Percentiles rank a stretch among this genome's conserved stretches.
These are phyloP conservation scores for Mucor sp. DNA, from an alignment of 371 early-diverging fungal species.

Conservation along the genomic window DNA sequence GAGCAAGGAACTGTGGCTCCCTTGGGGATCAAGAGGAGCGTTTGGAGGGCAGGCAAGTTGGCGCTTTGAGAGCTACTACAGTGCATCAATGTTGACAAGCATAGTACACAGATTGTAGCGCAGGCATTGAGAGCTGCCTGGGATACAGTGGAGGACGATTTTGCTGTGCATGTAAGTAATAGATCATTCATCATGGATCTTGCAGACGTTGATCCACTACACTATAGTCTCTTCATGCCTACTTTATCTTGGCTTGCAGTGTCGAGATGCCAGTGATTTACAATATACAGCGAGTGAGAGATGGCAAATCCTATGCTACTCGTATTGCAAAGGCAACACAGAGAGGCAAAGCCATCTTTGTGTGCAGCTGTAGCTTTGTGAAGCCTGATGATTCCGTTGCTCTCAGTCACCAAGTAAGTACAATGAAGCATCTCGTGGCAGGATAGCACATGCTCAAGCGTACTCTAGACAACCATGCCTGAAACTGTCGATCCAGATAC, in stretches of 20 bases:
- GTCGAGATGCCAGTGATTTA: slow-evolving; percentile 46
- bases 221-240: slow-evolving; percentile 41
- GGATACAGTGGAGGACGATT: slow-evolving; percentile 71
- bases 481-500: slow-evolving; percentile 29
- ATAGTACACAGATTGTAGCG: slow-evolving; percentile 83
- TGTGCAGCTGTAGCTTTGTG: slow-evolving; percentile 42
- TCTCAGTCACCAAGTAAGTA: slow-evolving; percentile 46
- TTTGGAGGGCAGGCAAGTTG: slow-evolving; percentile 65
- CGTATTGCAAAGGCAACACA: slow-evolving; percentile 46
- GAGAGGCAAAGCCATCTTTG: slow-evolving; percentile 43
- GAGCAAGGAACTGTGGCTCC: slow-evolving; percentile 77
- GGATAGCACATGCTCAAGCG: neutral
- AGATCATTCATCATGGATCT: neutral
- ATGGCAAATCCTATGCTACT: slow-evolving; percentile 50
- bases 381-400: slow-evolving; percentile 26
- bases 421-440: neutral
- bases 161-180: slow-evolving; percentile 62
- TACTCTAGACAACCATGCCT: slow-evolving; percentile 32
- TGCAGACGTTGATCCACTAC: neutral
- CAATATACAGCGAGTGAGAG: slow-evolving; percentile 40
- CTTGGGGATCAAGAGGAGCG: slow-evolving; percentile 80
- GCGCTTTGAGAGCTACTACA: too few relatives aligned
- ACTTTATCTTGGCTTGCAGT: slow-evolving; percentile 46
- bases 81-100: too few relatives aligned
- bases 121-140: slow-evolving; percentile 82